Base-by-base conservation (phyloP, 768 basidiomycete species). In the Lentinus tigrinus region DNA sequence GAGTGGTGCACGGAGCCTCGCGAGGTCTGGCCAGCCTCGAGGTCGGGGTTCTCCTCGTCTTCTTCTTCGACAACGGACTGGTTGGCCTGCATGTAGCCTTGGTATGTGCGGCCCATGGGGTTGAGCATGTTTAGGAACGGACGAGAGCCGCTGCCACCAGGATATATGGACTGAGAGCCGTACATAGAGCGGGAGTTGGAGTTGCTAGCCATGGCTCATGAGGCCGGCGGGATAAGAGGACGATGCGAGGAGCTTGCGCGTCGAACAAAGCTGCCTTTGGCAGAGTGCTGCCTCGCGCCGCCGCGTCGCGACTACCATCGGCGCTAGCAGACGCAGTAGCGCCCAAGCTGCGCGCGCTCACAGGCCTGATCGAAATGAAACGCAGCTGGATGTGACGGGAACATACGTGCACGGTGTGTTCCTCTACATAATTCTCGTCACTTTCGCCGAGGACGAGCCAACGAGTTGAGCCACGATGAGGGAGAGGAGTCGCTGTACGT, bases 111-210 rank as follows among this genome's bases (percentile, higher is more conserved):
- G 60, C 82, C 83, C 79, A 90, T 87, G 37, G 91, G 89, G 69
- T 93, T 93, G 36, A 94, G 77, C 81, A 90, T 84, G 72, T 84
- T 85, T 65, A 93, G 84, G 67, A 93, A 91, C 1, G 90, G 87
- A 31, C 87, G 83, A 34, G 89, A 91, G 67, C 75, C 80, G 28
- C 87, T 83, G n/a, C 75, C 75, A 44, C 70, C 67, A 7, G 70
- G 70, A 40, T 70, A 72, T 44, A 72, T 65, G n/a, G 74, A 74
- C 56, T 73, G 71, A 0, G 75, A 74, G 53, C 65, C 58, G 58
- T 70, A 65, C 46, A 70, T 57, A 10, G 69, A 68, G 24, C 67
- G 67, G 4, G 67, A 65, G 53, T 65, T 59, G 19, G 66, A 57
- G 17, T 60, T 51, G 34, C 47, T 36, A 37, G 61, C 55, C 63